phyloP scores from a whole-genome alignment of 768 basidiomycete genomes.

The Gautieria morchelliformis region DNA sequence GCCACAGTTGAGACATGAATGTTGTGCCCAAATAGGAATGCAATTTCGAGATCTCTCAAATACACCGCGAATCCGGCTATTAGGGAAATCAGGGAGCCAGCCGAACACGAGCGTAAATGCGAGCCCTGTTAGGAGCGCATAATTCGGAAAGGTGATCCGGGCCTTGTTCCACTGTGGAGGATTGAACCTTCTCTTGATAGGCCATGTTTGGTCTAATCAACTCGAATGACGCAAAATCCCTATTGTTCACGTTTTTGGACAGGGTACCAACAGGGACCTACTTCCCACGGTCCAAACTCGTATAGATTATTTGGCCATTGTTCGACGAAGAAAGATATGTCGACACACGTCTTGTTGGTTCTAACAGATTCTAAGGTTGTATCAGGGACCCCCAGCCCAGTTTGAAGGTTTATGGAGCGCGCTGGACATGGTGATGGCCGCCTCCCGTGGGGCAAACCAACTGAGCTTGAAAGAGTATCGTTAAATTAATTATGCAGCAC shows the following conservation, averaged over 20 bases:
- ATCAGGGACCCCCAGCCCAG: not conserved
- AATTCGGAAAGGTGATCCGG: not conserved
- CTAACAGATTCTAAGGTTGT: not conserved
- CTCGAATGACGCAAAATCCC: not conserved
- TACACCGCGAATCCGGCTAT: not conserved
- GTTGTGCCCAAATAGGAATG: not conserved
- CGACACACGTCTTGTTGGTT: not conserved
- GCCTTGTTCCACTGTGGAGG: constrained; percentile 1
- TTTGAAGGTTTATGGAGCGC: no score
- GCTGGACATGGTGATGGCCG: no score
- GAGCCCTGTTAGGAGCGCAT: not conserved
- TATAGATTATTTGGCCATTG: not conserved
- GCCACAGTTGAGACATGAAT: not conserved
- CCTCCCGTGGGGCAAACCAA: no score
- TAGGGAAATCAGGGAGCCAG: not conserved
- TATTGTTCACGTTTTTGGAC: constrained; percentile 8
- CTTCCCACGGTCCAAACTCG: constrained; percentile 6
- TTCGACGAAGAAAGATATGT: constrained; percentile 2
- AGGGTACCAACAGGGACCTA: constrained; percentile 8
- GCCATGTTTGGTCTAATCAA: not conserved
- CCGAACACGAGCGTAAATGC: not conserved
- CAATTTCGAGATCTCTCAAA: constrained; percentile 3
- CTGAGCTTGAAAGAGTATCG: no score
- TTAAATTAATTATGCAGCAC: no score
- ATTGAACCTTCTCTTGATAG: not conserved